Percentiles rank a stretch among this genome's conserved stretches.
phyloP scores from a whole-genome alignment of 306 rosid genomes.

The Leucaena leucocephala region DNA sequence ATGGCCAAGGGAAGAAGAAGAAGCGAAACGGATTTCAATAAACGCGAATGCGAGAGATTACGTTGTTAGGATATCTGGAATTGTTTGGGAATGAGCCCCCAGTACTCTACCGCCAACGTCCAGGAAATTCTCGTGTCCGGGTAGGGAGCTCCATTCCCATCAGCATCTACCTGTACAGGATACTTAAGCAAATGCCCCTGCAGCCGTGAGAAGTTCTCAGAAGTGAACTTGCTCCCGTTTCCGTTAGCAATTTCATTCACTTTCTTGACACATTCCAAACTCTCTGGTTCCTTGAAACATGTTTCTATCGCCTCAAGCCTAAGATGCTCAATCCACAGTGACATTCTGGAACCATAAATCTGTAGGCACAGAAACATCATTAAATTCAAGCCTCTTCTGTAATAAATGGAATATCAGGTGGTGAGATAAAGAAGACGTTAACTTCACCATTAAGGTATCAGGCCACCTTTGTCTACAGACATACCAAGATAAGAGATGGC shows the following conservation, averaged over 20 bases:
- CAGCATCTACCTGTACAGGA: slow-evolving; percentile 61
- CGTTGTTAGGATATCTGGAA: slow-evolving; percentile 84
- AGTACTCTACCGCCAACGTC: slow-evolving; percentile 82
- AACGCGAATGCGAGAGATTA: slow-evolving; percentile 38
- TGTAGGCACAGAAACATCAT: slow-evolving; percentile 39
- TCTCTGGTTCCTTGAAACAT: slow-evolving; percentile 66
- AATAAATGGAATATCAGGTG: slow-evolving; percentile 24
- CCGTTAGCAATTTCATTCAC: slow-evolving; percentile 67
- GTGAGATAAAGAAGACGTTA: slow-evolving; percentile 10
- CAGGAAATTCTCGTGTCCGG: slow-evolving; percentile 67
- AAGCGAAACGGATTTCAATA: neutral
- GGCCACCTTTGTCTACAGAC: slow-evolving; percentile 19
- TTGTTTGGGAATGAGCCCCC: slow-evolving; percentile 52
- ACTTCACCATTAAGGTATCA: slow-evolving; percentile 23
- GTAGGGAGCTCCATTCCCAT: slow-evolving; percentile 58
- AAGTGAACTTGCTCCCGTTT: slow-evolving; percentile 60
- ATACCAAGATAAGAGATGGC: neutral
- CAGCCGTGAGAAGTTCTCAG: slow-evolving; percentile 48
- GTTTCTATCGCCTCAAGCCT: slow-evolving; percentile 43
- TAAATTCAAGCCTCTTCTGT: neutral
- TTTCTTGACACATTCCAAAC: slow-evolving; percentile 65
- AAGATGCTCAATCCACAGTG: slow-evolving; percentile 92
- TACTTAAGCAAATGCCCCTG: slow-evolving; percentile 87
- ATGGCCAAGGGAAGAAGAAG: neutral
- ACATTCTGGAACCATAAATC: slow-evolving; percentile 92